phyloP scores from a whole-genome alignment of 345 rosid genomes.

The Lumnitzera racemosa region DNA sequence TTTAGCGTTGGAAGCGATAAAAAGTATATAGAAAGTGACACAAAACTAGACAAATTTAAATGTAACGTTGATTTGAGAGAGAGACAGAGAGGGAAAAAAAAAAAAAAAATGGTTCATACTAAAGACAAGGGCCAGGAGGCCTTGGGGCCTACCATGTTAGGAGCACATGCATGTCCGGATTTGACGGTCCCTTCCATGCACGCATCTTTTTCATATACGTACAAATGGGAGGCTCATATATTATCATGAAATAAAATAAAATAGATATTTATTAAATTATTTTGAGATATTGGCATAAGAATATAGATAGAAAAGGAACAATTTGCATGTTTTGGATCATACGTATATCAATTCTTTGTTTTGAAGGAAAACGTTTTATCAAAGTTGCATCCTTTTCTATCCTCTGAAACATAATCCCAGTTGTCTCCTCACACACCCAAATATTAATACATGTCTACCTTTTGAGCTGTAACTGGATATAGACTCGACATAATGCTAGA shows the following conservation, averaged over 20 bases:
- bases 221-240: neutral
- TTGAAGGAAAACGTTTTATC: neutral
- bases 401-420: neutral
- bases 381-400: neutral
- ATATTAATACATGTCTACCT: neutral
- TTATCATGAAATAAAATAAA: neutral
- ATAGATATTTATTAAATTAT: too few relatives aligned
- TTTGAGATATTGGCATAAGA: too few relatives aligned
- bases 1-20: too few relatives aligned
- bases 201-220: slow-evolving; percentile 19
- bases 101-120: neutral
- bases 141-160: slow-evolving; percentile 61
- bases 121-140: slow-evolving; percentile 5
- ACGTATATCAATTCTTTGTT: neutral
- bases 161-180: slow-evolving; percentile 43
- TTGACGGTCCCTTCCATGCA: slow-evolving; percentile 16
- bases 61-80: too few relatives aligned
- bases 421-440: neutral
- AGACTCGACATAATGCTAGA: too few relatives aligned
- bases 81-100: neutral
- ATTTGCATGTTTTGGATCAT: too few relatives aligned
- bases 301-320: too few relatives aligned
- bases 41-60: too few relatives aligned
- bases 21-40: too few relatives aligned
- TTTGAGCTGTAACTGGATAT: neutral